Conservation (phyloP, 176 grass and related monocot genomes). For the Paspalum vaginatum region DNA sequence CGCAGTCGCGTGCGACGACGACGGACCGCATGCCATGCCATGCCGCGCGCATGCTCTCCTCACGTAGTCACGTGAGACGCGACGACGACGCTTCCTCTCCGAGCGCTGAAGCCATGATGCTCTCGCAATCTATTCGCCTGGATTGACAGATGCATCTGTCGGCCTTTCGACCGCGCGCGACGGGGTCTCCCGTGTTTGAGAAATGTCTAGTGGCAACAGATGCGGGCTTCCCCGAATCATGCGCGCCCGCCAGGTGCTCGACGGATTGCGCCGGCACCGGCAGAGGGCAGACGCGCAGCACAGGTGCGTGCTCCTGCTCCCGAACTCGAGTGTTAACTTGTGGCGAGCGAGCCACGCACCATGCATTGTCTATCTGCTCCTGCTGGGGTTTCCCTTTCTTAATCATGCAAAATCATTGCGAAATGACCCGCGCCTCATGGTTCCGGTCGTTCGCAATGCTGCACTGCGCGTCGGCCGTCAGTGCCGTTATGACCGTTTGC, state of each 20-base stretch:
- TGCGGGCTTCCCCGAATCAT: not conserved
- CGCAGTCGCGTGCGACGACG: conserved; percentile 10
- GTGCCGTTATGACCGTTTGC: not conserved
- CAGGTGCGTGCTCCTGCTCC: conserved; percentile 34
- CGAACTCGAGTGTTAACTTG: conserved; percentile 8
- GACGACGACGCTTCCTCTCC: not conserved
- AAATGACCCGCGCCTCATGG: not conserved
- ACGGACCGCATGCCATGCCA: not conserved
- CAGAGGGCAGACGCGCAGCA: not conserved
- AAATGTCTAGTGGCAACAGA: not conserved
- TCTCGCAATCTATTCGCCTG: not conserved
- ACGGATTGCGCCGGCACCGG: conserved; percentile 30
- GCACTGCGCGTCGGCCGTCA: not conserved
- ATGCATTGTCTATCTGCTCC: not conserved
- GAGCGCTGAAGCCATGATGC: not conserved
- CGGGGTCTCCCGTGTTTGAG: not conserved
- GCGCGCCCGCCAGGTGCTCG: conserved; percentile 40
- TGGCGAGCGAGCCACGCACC: not conserved
- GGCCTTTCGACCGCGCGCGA: conserved; percentile 8
- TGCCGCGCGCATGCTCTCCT: not conserved
- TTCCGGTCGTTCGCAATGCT: not conserved
- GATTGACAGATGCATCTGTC: conserved; percentile 8
- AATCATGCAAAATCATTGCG: conserved; percentile 26
- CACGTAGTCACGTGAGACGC: not conserved
- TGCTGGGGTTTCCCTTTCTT: conserved; percentile 19